Evolutionary conservation across 169 alveolate genomes (phyloP).

Genomic region (Eimeria zaria): DNA sequence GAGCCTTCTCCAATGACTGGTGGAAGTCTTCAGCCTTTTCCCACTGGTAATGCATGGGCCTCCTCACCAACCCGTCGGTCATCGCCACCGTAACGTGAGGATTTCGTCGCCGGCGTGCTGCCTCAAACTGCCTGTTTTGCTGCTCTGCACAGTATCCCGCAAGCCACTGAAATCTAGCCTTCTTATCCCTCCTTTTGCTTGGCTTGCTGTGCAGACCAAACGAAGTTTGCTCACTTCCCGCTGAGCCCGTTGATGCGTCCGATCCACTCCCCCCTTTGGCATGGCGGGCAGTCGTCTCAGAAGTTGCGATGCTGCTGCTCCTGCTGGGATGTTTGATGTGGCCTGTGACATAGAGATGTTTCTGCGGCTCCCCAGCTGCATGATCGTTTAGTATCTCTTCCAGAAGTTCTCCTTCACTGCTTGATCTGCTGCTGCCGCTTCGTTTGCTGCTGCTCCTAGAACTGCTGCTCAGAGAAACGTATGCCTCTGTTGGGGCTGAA

Average conservation of each 20-base stretch:
- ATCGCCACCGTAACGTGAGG: constrained; percentile 13
- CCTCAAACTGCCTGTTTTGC: not conserved
- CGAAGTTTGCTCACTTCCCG: not conserved
- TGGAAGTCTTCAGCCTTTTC: not conserved
- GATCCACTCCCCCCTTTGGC: not conserved
- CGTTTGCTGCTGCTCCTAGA: constrained; percentile 54
- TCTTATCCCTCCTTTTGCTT: not conserved
- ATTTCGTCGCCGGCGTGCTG: not conserved
- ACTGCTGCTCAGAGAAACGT: constrained; percentile 66
- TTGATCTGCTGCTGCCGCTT: constrained; percentile 38
- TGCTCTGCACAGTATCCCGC: constrained; percentile 29
- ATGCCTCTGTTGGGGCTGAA: constrained; percentile 66
- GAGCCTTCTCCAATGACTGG: not conserved
- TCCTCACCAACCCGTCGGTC: not conserved
- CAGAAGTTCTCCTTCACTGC: constrained; percentile 10
- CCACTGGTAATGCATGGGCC: not conserved
- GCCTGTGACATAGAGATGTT: not conserved
- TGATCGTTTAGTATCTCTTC: not conserved
- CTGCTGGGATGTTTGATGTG: constrained; percentile 1
- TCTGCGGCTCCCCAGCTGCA: not conserved
- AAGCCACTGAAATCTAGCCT: constrained; percentile 49
- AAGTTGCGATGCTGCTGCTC: constrained; percentile 20
- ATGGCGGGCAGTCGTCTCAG: not conserved
- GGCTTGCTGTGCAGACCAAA: not conserved
- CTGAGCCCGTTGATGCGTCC: not conserved